Evolutionary conservation across 2,329 filamentous ascomycete species (phyloP).

Genomic region (Fusarium sacchari): DNA sequence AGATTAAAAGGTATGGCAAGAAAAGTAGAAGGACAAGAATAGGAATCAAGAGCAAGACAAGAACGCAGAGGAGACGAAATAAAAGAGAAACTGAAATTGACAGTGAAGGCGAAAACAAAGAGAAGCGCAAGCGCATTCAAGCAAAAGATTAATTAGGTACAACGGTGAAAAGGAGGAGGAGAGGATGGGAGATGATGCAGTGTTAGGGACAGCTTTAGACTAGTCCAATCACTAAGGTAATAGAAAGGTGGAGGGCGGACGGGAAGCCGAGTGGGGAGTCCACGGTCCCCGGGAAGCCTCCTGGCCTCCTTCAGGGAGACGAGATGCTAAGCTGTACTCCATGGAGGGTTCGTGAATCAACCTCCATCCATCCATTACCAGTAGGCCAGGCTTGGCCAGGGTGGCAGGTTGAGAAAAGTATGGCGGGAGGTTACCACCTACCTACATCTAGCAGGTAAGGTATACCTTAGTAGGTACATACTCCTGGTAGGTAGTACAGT

Average conservation of each 20-base stretch:
- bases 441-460: too few relatives aligned
- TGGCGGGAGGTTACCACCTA: too few relatives aligned
- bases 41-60: conserved; percentile 21
- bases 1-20: conserved; percentile 30
- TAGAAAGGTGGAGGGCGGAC: conserved; percentile 18
- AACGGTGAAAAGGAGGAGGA: conserved; percentile 38
- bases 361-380: too few relatives aligned
- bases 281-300: conserved; percentile 22
- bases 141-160: conserved; percentile 30
- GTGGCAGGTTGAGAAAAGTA: conserved; percentile 1
- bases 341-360: conserved; percentile 27
- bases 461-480: too few relatives aligned
- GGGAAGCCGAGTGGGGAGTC: conserved; percentile 33
- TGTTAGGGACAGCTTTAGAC: conserved; percentile 2
- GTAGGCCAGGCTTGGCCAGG: not conserved
- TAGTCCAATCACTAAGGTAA: not conserved
- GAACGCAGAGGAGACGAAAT: conserved; percentile 31
- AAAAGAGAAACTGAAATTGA: conserved; percentile 28
- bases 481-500: not conserved
- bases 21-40: conserved; percentile 23
- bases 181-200: conserved; percentile 35
- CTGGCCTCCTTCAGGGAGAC: conserved; percentile 21
- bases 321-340: conserved; percentile 29
- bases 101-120: conserved; percentile 22
- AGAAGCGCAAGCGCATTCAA: conserved; percentile 40